Evolutionary conservation across 1,139 yeast species (phyloP), one percentile per base, ranked within the genome.

Genomic region (Suhomyces wounanorum): DNA sequence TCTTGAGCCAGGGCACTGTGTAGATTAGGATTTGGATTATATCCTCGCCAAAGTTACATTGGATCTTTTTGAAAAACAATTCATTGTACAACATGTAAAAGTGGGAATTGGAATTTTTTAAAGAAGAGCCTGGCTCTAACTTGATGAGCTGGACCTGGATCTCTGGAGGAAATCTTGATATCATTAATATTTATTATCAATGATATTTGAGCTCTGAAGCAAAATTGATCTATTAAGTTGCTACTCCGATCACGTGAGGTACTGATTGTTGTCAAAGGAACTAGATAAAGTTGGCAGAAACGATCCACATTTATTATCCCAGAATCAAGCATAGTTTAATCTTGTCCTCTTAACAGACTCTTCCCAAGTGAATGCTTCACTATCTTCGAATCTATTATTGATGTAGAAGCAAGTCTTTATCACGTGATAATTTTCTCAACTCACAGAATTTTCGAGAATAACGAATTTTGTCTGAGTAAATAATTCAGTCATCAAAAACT

Each of bases 81-180:
- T 79, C 79, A 61, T 84, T 83, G 66, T 81, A 75, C 39, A 83
- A 62, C n/a, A 69, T 60, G 54, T 75, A 76, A 54, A 74, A 76
- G 54, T 76, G 77, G 13, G 74, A 62, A 58, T 75, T 79, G 51
- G 72, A 69, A 31, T 68, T 64, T 52, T 72, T 73, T 49, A 79
- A 70, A 6, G 73, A 73, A 56, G 70, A 73, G 53, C 57, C 52
- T 1, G 85, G 85, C n/a, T 67, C 72, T 31, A 68, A 65, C 31
- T 58, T 56, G 23, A 82, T 63, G 25, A 83, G 60, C 50, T 67
- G 59, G 26, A 75, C 69, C 47, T 79, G 77, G 18, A 84, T 72
- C 60, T 84, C 89, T 13, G 73, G 55, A 2, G 88, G 88, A 38
- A 83, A 42, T 21, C 39, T 45, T 6, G 56, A 40, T 14, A 59